Conservation (phyloP, 805 yeast genomes). For the Starmerella bombicola region DNA sequence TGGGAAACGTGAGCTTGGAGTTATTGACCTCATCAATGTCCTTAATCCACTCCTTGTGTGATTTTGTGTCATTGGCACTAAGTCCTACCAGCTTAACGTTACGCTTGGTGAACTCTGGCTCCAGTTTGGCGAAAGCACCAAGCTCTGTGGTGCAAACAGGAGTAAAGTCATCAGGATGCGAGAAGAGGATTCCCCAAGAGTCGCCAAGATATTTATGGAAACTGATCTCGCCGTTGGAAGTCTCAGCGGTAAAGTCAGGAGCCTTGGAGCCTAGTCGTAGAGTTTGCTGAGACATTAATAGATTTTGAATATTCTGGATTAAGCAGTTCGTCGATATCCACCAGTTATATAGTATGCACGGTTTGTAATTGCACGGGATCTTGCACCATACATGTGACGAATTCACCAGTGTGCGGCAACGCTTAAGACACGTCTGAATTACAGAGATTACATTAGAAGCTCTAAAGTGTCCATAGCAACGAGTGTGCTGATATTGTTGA, state of each 20-base stretch:
- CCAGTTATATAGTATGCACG: too few species aligned
- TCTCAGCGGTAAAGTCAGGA: conserved; percentile 75
- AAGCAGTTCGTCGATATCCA: background rate
- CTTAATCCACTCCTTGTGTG: conserved; percentile 81
- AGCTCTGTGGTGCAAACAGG: conserved; percentile 96
- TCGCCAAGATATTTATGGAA: conserved; percentile 81
- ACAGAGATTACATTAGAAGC: too few species aligned
- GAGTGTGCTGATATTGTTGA: background rate
- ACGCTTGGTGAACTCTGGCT: conserved; percentile 81
- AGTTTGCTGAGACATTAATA: conserved; percentile 16
- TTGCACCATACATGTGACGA: background rate
- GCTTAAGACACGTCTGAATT: background rate
- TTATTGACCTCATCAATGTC: conserved; percentile 83
- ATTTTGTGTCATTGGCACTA: conserved; percentile 73
- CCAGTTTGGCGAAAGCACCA: conserved; percentile 86
- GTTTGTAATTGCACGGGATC: conserved; percentile 3
- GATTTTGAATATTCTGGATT: background rate
- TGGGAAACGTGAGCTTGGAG: conserved; percentile 71
- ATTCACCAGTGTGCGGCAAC: background rate
- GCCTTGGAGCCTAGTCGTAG: conserved; percentile 76
- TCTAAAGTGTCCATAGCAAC: too few species aligned
- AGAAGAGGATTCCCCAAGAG: conserved; percentile 78
- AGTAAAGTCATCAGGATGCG: conserved; percentile 94
- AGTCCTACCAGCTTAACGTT: conserved; percentile 80
- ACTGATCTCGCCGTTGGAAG: conserved; percentile 71